Evolutionary conservation across 345 rosid genomes (phyloP).

Genomic region (rapeseed (Brassica napus)): Da-Ae NC_063441.1:21685501-21686000

Average conservation of each 20-base stretch:
- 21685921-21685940: not conserved
- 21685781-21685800: not conserved
- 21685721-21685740: conserved; percentile 14
- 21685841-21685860: not conserved
- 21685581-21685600: conserved; percentile 20
- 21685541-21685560: conserved; percentile 11
- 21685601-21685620: conserved; percentile 27
- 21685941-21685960: not conserved
- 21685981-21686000: conserved; percentile 74
- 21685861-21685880: not conserved
- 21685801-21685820: not conserved
- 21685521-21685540: conserved; percentile 19
- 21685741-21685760: not conserved
- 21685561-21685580: conserved; percentile 34
- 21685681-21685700: rapidly evolving
- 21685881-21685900: not conserved
- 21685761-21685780: not conserved
- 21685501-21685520: conserved; percentile 27
- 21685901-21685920: not conserved
- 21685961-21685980: not conserved
- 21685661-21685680: conserved; percentile 40
- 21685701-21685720: not conserved
- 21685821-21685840: not conserved
- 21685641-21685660: conserved; percentile 30
- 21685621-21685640: conserved; percentile 26